Base-by-base conservation (phyloP, 2,329 filamentous ascomycete genomes). In the Aspergillus puulaauensis region DNA sequence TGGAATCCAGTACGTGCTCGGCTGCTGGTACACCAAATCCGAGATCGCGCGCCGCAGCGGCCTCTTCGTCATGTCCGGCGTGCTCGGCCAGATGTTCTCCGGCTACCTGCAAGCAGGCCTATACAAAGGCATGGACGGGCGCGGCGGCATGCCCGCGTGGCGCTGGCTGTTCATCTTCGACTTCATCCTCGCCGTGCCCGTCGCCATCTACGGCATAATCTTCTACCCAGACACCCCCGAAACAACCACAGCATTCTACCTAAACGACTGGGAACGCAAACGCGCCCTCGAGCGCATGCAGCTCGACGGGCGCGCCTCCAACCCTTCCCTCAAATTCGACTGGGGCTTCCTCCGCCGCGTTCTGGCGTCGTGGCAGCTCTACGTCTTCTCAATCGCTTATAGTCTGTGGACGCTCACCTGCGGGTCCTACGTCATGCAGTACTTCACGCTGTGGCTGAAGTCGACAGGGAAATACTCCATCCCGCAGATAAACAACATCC, bases 21-120 rank as follows among this genome's bases (percentile, higher is more conserved):
- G 64, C 4, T 61, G 54, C n/a, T 66, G 64, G 64, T 66, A 66
- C 23, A 51, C 50, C 4, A 50, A 40, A 17, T 56, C 54, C 2
- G 62, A 66, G 17, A 52, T 62, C 8, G 49, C 53, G 4, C 45
- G 54, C 12, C 64, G 62, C 3, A 57, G 47, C 33, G 53, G 49
- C 27, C 56, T 66, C 5, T 66, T 66, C 53, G 54, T 61, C 14
- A 49, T 58, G 24, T 61, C 62, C 3, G 52, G 55, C 5, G 61
- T 58, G 9, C 19, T 60, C 2, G 62, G 0, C 14, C 45, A 47
- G 37, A 52, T 52, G 49, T 52, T 52, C 37, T 41, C 35, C 37
- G 49, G 49, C 37, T 52, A 52, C n/a, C 49, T 52, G 5, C 49
- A 52, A 21, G 27, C 52, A 3, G 52, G 17, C 8, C 24, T 54